Percentiles rank a stretch among this genome's conserved stretches.
phyloP scores from a whole-genome alignment of 306 rosid genomes.

The Fragaria iinumae region DNA sequence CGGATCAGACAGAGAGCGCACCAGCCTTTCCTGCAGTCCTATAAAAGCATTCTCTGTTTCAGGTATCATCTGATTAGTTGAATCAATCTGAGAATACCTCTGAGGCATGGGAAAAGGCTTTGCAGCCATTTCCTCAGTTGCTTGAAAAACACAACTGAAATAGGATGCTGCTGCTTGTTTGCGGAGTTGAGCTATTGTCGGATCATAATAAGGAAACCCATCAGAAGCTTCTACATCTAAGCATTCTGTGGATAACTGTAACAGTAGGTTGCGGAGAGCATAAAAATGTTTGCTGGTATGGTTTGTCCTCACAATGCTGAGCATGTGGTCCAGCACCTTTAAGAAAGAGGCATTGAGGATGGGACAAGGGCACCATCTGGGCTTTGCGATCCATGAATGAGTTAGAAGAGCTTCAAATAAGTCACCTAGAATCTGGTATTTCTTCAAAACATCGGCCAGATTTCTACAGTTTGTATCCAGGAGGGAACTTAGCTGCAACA shows the following conservation, averaged over 20 bases:
- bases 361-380: slow-evolving; percentile 66
- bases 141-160: slow-evolving; percentile 76
- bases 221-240: slow-evolving; percentile 59
- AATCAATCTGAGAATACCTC: slow-evolving; percentile 38
- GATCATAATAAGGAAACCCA: slow-evolving; percentile 56
- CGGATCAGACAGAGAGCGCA: slow-evolving; percentile 68
- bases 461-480: slow-evolving; percentile 70
- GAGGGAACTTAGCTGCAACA: slow-evolving; percentile 77
- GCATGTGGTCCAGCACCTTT: slow-evolving; percentile 76
- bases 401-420: slow-evolving; percentile 52
- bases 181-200: slow-evolving; percentile 75
- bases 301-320: slow-evolving; percentile 61
- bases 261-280: slow-evolving; percentile 51
- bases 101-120: slow-evolving; percentile 31
- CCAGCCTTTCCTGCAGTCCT: slow-evolving; percentile 65
- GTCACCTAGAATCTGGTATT: slow-evolving; percentile 60
- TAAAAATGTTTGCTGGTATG: slow-evolving; percentile 36
- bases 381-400: slow-evolving; percentile 68
- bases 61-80: slow-evolving; percentile 39
- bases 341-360: slow-evolving; percentile 66
- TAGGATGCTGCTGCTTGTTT: slow-evolving; percentile 82
- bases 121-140: slow-evolving; percentile 48
- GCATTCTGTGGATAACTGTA: slow-evolving; percentile 69
- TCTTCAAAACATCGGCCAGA: slow-evolving; percentile 77
- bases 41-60: slow-evolving; percentile 43